Evolutionary conservation across 306 rosid species (phyloP), one percentile per base, ranked within the genome.

Genomic region (Myrica gale): DNA sequence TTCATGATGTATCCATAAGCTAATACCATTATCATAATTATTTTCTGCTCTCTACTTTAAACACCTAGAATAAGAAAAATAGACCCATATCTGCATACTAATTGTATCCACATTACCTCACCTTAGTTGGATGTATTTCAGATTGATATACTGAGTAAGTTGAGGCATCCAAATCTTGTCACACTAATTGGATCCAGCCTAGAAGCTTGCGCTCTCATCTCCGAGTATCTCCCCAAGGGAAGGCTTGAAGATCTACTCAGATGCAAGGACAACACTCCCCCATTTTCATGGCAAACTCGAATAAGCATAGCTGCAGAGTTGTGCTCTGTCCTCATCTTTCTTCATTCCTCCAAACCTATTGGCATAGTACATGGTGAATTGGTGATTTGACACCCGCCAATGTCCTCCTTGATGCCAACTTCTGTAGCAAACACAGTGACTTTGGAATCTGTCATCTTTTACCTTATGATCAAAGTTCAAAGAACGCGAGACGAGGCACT

Each of bases 401-500:
- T 63, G 15, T 63, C 47, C 69, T 63, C 13, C 69, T 63, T 63
- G 47, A 39, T 41, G 47, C 47, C 8, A 15, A 41, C 69, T 63
- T 63, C 5, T 13, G 19, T 39, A 15, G 69, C 69, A 63, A 63
- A 42, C 21, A 39, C 16, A 7, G 13, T 39, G 47, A 63, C 69
- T 63, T 63, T 8, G 69, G 69, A 63, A 63, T 63, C 69, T 63
- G 47, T 41, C 69, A 42, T 63, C 19, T 39, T 1, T 21, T 37
- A 17, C 47, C 15, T 0, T 32, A 20, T 56, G 62, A 16, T 6
- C 21, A 41, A 6, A 63, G 46, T 63, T 63, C 69, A 5, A 63
- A 17, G 82, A 10, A 42, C 17, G 16, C 47, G 16, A 41, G 20
- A 16, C 9, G 58, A 47, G 88, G 90, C 11, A 87, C 90, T 55